These are phyloP conservation scores for Cyclotella atomus DNA, from an alignment of 108 stramenopile species.

Conservation along the genomic window DNA sequence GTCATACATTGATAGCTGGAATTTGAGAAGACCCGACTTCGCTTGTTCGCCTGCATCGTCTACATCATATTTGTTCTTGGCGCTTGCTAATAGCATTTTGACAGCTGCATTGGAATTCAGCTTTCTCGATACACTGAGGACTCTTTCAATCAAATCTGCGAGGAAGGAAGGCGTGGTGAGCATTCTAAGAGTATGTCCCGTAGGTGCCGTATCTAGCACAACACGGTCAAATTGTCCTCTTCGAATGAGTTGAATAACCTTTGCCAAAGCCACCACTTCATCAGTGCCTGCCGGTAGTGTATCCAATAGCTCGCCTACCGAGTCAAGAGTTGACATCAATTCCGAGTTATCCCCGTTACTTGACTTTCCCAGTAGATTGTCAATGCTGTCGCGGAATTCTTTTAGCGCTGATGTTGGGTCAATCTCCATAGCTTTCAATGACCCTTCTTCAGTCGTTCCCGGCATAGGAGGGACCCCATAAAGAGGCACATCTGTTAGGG, in stretches of 20 bases:
- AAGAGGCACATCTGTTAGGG: conserved; percentile 70
- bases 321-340: conserved; percentile 64
- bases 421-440: conserved; percentile 83
- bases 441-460: conserved; percentile 51
- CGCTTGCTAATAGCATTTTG: conserved; percentile 60
- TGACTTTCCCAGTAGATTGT: conserved; percentile 68
- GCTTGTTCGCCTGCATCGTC: conserved; percentile 69
- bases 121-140: conserved; percentile 69
- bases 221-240: conserved; percentile 90
- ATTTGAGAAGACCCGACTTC: conserved; percentile 74
- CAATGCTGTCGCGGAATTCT: conserved; percentile 80
- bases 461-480: conserved; percentile 65
- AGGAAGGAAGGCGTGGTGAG: conserved; percentile 81
- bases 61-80: conserved; percentile 55
- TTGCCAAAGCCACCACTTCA: conserved; percentile 91
- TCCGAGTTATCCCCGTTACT: conserved; percentile 38
- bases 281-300: conserved; percentile 93
- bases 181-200: conserved; percentile 96
- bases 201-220: conserved; percentile 95
- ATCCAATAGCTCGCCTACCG: conserved; percentile 80
- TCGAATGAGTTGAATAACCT: conserved; percentile 86
- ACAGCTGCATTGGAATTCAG: conserved; percentile 76
- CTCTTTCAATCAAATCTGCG: conserved; percentile 81
- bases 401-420: conserved; percentile 75
- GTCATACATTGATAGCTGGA: conserved; percentile 90